phyloP scores from a whole-genome alignment of 768 basidiomycete species.

The Mycena polygramma region DNA sequence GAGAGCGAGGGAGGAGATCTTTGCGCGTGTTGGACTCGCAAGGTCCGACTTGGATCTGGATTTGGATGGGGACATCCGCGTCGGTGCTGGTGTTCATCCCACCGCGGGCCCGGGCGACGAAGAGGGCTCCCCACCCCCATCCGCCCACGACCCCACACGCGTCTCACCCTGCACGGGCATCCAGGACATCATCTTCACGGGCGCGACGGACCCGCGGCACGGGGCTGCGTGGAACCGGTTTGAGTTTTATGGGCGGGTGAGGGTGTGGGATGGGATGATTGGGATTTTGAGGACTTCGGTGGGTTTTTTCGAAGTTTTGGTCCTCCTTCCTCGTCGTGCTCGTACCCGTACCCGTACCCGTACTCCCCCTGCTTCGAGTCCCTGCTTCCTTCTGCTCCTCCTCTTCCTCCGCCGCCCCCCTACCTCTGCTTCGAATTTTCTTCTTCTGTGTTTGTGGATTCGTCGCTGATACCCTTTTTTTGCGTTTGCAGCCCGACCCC shows the following conservation, averaged over 20 bases:
- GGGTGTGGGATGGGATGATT: slow-evolving; percentile 71
- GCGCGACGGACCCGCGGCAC: slow-evolving; percentile 65
- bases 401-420: neutral
- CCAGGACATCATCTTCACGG: slow-evolving; percentile 71
- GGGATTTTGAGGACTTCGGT: slow-evolving; percentile 62
- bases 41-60: neutral
- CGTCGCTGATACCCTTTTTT: no score
- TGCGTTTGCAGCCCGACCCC: slow-evolving; percentile 34
- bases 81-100: no score
- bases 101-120: no score
- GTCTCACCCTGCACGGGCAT: slow-evolving; percentile 63
- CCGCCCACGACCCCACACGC: slow-evolving; percentile 33
- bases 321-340: no score
- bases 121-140: slow-evolving; percentile 24
- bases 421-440: no score
- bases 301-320: no score
- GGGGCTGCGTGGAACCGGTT: slow-evolving; percentile 63
- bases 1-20: slow-evolving; percentile 18
- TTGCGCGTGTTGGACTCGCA: slow-evolving; percentile 36
- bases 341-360: no score
- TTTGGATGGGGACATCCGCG: no score
- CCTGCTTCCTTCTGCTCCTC: no score
- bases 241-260: slow-evolving; percentile 65
- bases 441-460: no score
- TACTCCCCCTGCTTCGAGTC: no score